Conservation (phyloP, 2,329 filamentous ascomycete genomes). For the Dothideomycetidae sp. region DNA sequence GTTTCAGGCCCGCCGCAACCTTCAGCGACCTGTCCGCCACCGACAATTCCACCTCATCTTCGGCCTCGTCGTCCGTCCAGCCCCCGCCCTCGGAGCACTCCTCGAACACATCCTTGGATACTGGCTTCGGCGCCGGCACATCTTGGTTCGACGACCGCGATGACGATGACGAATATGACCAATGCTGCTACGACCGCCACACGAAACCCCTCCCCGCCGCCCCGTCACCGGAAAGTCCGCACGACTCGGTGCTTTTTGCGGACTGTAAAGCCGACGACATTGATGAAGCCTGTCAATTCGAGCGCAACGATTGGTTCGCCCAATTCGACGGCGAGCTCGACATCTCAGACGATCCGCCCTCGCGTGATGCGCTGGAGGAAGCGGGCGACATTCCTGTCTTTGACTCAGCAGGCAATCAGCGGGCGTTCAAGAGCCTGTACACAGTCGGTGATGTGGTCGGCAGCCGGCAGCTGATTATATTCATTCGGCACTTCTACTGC, state of each 20-base stretch:
- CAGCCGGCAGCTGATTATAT: conserved; percentile 26
- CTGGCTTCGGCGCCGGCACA: conserved; percentile 4
- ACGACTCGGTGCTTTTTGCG: not conserved
- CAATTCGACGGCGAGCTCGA: conserved; percentile 21
- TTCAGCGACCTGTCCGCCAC: conserved; percentile 4
- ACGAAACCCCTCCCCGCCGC: conserved; percentile 2
- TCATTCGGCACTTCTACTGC: conserved; percentile 30
- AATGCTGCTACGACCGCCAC: conserved; percentile 1
- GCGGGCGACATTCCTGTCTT: conserved; percentile 34
- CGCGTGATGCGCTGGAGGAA: conserved; percentile 20
- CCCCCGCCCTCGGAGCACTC: conserved; percentile 2
- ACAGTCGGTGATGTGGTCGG: conserved; percentile 30
- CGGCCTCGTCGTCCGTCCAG: conserved; percentile 2
- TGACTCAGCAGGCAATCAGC: conserved; percentile 45
- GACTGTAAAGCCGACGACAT: too few relatives aligned
- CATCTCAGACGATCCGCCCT: conserved; percentile 21
- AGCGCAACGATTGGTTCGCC: conserved; percentile 23
- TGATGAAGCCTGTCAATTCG: conserved; percentile 11
- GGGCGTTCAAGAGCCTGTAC: conserved; percentile 50
- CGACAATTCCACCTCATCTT: conserved; percentile 1
- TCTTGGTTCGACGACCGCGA: conserved; percentile 8
- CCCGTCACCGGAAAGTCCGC: not conserved
- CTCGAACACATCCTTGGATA: conserved; percentile 6
- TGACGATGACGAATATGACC: conserved; percentile 2
- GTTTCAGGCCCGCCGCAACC: conserved; percentile 1